These are phyloP conservation scores for Vanderwaltozyma tropicalis DNA, from an alignment of 805 yeast genomes.

Conservation along the genomic window DNA sequence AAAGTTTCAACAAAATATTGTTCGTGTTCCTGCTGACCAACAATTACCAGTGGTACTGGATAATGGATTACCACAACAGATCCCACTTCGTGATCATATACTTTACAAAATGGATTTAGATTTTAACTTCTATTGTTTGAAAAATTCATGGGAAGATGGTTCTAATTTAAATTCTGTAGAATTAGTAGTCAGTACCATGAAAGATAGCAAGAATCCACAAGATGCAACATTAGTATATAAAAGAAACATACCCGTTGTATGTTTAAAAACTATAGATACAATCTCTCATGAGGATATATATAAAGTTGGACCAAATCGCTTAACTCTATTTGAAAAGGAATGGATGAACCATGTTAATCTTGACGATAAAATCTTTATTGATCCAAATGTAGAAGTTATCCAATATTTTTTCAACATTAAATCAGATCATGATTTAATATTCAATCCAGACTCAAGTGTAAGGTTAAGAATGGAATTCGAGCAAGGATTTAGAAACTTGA, in stretches of 20 bases:
- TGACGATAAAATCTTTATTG: constrained; percentile 10
- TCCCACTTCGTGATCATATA: constrained; percentile 16
- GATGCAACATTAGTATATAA: constrained; percentile 4
- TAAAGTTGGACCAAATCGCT: constrained; percentile 9
- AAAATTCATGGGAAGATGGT: background rate
- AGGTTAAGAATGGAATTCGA: constrained; percentile 18
- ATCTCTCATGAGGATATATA: constrained; percentile 7
- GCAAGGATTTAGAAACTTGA: constrained; percentile 23
- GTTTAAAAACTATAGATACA: constrained; percentile 5
- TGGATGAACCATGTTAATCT: constrained; percentile 17
- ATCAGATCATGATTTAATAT: constrained; percentile 6
- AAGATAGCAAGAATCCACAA: background rate
- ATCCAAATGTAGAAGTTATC: constrained; percentile 1
- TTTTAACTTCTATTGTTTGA: constrained; percentile 17
- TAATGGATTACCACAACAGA: constrained; percentile 18
- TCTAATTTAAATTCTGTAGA: background rate
- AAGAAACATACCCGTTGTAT: constrained; percentile 8
- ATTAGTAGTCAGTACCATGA: background rate
- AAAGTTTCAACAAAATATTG: constrained; percentile 7
- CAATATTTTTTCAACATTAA: background rate
- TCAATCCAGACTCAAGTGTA: constrained; percentile 14
- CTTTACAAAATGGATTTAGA: constrained; percentile 20
- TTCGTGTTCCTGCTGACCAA: constrained; percentile 8
- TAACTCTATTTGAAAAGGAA: constrained; percentile 10
- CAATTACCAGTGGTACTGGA: constrained; percentile 11